Evolutionary conservation across 192 early-diverging fungal species (phyloP).

Genomic region (Linnemannia schmuckeri): DNA sequence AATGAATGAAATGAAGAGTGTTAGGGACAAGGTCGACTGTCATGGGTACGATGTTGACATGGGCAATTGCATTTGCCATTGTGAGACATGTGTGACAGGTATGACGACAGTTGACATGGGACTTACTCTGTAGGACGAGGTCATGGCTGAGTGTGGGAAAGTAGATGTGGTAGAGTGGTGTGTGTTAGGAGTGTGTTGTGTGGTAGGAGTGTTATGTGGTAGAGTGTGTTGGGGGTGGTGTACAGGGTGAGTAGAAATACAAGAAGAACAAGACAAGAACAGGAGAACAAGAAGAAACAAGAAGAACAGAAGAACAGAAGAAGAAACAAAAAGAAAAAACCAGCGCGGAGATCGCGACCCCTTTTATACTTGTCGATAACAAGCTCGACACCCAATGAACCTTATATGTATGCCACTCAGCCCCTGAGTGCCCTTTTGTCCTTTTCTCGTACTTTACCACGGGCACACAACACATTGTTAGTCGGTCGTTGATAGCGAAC

Average conservation of each 20-base stretch:
- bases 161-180: not conserved
- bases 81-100: not conserved
- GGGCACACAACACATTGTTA: not conserved
- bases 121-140: conserved; percentile 61
- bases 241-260: conserved; percentile 28
- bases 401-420: not conserved
- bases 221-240: not conserved
- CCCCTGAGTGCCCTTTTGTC: conserved; percentile 5
- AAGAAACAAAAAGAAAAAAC: conserved; percentile 22
- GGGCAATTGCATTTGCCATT: not conserved
- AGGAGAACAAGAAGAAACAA: conserved; percentile 20
- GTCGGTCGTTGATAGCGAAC: too few relatives aligned
- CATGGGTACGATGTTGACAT: not conserved
- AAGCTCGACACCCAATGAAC: not conserved
- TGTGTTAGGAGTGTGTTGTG: conserved; percentile 7
- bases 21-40: not conserved
- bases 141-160: conserved; percentile 32
- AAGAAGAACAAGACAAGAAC: conserved; percentile 17
- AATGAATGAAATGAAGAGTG: not conserved
- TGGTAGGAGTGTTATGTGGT: conserved; percentile 3
- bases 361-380: conserved; percentile 20
- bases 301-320: conserved; percentile 17
- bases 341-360: not conserved
- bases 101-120: conserved; percentile 5
- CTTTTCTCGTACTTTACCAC: not conserved